These are phyloP conservation scores for Hansfordia pulvinata DNA, from an alignment of 2,329 filamentous ascomycete species.

Conservation along the genomic window DNA sequence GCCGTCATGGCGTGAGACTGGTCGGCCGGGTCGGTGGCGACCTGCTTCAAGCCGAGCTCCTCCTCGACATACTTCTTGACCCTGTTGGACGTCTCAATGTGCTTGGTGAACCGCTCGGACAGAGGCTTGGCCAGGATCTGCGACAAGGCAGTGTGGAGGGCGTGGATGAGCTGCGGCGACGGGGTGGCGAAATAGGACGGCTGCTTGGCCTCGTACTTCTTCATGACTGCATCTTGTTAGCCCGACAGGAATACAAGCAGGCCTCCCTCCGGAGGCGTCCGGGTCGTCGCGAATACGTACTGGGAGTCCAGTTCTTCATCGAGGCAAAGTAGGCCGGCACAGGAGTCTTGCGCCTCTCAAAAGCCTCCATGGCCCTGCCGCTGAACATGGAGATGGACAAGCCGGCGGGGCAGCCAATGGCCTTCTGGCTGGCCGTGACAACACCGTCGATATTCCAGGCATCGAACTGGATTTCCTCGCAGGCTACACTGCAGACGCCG, in stretches of 20 bases:
- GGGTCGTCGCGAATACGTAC: conserved; percentile 35
- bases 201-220: conserved; percentile 97
- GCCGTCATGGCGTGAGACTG: conserved; percentile 98
- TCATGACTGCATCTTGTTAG: conserved; percentile 57
- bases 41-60: conserved; percentile 73
- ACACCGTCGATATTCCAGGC: conserved; percentile 89
- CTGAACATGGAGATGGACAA: conserved; percentile 92
- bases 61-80: conserved; percentile 71
- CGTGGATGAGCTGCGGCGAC: conserved; percentile 84
- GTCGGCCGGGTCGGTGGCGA: conserved; percentile 74
- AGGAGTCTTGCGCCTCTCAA: conserved; percentile 68
- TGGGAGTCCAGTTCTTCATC: conserved; percentile 94
- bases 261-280: background rate
- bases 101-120: conserved; percentile 68
- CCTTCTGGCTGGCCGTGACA: conserved; percentile 91
- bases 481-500: conserved; percentile 92
- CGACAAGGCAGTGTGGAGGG: conserved; percentile 75
- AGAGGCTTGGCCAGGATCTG: conserved; percentile 77
- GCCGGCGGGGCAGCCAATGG: conserved; percentile 87
- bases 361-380: conserved; percentile 67
- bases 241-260: background rate
- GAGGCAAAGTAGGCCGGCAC: conserved; percentile 88
- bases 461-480: conserved; percentile 92
- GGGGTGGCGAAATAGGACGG: conserved; percentile 96
- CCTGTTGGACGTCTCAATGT: conserved; percentile 66